Evolutionary conservation across 1,284 basidiomycete species (phyloP).

Genomic region (Wallemia ichthyophaga): DNA sequence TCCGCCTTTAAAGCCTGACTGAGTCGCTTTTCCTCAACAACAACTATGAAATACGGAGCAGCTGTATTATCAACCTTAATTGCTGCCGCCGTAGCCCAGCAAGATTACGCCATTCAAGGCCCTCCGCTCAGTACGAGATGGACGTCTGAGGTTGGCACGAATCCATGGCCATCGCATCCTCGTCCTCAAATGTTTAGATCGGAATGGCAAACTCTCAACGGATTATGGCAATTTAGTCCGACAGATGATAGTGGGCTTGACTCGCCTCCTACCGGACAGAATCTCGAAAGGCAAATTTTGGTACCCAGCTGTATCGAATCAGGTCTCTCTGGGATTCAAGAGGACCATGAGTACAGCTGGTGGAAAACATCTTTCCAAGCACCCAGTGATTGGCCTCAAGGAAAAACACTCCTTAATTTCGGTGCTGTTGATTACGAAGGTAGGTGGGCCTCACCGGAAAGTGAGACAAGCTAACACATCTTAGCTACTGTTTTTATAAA

Average conservation of each 20-base stretch:
- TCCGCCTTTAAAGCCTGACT: not conserved
- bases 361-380: not conserved
- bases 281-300: not conserved
- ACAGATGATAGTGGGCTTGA: not conserved
- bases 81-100: not conserved
- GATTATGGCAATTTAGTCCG: not conserved
- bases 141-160: not conserved
- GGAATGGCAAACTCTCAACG: not conserved
- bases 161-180: not conserved
- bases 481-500: slow-evolving; percentile 5
- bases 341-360: not conserved
- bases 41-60: not conserved
- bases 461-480: not conserved
- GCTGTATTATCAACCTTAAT: not conserved
- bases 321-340: not conserved
- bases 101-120: not conserved
- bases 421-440: slow-evolving; percentile 1
- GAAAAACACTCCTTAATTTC: not conserved
- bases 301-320: not conserved
- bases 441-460: not conserved
- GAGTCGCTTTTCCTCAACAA: not conserved
- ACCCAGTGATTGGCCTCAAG: not conserved
- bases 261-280: not conserved
- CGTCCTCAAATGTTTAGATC: not conserved
- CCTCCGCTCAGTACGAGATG: not conserved